These are phyloP conservation scores for Trichoderma brevicompactum DNA, from an alignment of 2,329 filamentous ascomycete genomes.

Conservation along the genomic window DNA sequence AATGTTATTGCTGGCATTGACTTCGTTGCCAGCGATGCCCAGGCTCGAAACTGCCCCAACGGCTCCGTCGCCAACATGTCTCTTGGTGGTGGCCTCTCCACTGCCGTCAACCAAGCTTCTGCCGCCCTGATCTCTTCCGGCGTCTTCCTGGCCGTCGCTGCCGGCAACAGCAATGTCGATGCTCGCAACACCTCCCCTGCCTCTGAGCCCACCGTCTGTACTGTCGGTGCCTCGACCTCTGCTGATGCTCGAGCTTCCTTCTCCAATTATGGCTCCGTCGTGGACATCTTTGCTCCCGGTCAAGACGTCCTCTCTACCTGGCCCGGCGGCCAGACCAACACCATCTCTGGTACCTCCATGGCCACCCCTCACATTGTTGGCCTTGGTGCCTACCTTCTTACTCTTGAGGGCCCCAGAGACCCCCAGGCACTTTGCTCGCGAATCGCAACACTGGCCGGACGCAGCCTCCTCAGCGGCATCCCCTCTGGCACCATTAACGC, in stretches of 20 bases:
- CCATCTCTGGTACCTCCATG: conserved; percentile 54
- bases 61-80: conserved; percentile 62
- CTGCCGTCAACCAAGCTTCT: conserved; percentile 56
- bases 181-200: conserved; percentile 53
- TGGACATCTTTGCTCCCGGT: conserved; percentile 59
- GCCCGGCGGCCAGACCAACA: conserved; percentile 44
- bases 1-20: conserved; percentile 53
- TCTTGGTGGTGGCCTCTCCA: conserved; percentile 53
- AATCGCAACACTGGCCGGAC: conserved; percentile 41
- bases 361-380: conserved; percentile 50
- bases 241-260: conserved; percentile 50
- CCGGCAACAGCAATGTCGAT: conserved; percentile 55
- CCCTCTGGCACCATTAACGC: conserved; percentile 46
- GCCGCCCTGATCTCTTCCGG: conserved; percentile 50
- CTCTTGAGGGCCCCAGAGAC: conserved; percentile 41
- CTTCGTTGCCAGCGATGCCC: conserved; percentile 46
- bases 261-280: conserved; percentile 56
- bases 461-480: conserved; percentile 41
- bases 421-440: conserved; percentile 37
- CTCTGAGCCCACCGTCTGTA: conserved; percentile 54
- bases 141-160: conserved; percentile 60
- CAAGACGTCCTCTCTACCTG: conserved; percentile 53
- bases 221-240: conserved; percentile 54
- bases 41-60: conserved; percentile 46
- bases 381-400: conserved; percentile 51